Base-by-base conservation (phyloP, 352 stramenopile species). In the Pythium grandisporangium region DNA sequence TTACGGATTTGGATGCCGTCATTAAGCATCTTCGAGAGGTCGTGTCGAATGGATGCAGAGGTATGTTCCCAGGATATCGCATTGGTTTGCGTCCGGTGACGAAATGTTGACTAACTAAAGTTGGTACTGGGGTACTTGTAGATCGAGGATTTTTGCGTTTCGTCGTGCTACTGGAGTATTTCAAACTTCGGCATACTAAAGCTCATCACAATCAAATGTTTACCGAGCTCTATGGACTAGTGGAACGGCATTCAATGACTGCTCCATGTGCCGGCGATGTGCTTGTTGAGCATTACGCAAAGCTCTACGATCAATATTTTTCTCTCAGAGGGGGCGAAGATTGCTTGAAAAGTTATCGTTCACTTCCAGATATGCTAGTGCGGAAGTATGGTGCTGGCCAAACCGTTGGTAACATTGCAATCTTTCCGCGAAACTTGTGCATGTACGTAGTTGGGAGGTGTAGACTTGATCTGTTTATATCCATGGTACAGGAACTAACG, bases 1-100 rank as follows among this genome's bases (percentile, higher is more conserved):
- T 87, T 42, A 70, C 73, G 35, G 81, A 54, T 37, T 26, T 87
- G 19, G 72, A 79, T 20, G 61, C 79, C 50, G 56, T 90, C 29
- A 38, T 83, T 20, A 62, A 76, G 39, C 59, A 61, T 7, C 37
- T 87, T n/a, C 70, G 53, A 21, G 54, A 68, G 17, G 57, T 69
- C 30, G 49, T 73, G 20, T 66, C 65, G 36, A 68, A 65, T 32
- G 55, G 54, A 5, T 54, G 58, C 6, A 61, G 75, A 62, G 60
- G 74, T 87, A 51, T 29, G 58, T 10, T 37, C 10, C 3, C 14
- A n/a, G n/a, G n/a, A n/a, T n/a, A n/a, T n/a, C n/a, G n/a, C n/a
- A n/a, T n/a, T n/a, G n/a, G n/a, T n/a, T n/a, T n/a, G n/a, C n/a
- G n/a, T n/a, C n/a, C n/a, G n/a, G n/a, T n/a, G n/a, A n/a, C n/a